Percentiles rank a stretch among this genome's conserved stretches.
These are phyloP conservation scores for Vicia sativa DNA, from an alignment of 306 rosid species.

Conservation along the genomic window DNA sequence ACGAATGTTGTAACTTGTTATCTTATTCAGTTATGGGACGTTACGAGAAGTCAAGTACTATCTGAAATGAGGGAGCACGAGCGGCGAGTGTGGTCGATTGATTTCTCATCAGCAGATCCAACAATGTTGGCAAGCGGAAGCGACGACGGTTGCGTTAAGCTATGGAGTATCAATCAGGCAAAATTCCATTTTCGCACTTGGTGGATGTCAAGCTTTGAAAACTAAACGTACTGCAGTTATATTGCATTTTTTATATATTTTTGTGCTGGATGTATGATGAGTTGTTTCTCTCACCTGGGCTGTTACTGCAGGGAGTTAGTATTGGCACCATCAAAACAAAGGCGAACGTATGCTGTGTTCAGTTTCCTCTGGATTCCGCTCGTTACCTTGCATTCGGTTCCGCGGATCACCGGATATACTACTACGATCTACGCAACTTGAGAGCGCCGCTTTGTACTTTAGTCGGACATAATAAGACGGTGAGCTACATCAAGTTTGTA, in stretches of 20 bases:
- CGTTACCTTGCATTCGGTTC: constrained; percentile 94
- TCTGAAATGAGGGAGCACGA: constrained; percentile 94
- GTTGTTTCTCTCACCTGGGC: constrained; percentile 78
- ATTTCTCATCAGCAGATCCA: constrained; percentile 91
- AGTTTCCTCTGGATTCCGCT: constrained; percentile 80
- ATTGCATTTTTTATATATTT: constrained; percentile 55
- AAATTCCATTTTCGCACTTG: constrained; percentile 90
- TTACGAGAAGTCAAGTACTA: constrained; percentile 82
- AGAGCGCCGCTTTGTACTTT: constrained; percentile 79
- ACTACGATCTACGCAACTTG: constrained; percentile 84
- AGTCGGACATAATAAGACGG: constrained; percentile 86
- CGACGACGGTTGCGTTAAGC: constrained; percentile 93
- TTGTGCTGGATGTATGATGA: constrained; percentile 70
- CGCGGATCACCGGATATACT: constrained; percentile 88
- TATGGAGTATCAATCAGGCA: constrained; percentile 99
- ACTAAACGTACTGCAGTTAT: constrained; percentile 94
- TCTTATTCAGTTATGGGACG: constrained; percentile 90
- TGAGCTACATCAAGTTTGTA: constrained; percentile 86
- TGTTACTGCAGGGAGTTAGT: constrained; percentile 91
- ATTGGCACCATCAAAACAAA: constrained; percentile 88
- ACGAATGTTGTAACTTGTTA: constrained; percentile 24
- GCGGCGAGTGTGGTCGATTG: constrained; percentile 93
- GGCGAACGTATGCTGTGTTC: constrained; percentile 97
- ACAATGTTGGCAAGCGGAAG: constrained; percentile 97
- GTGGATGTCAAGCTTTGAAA: constrained; percentile 97